These are phyloP conservation scores for Brassica carinata DNA, from an alignment of 345 rosid genomes.

Conservation along the genomic window DNA sequence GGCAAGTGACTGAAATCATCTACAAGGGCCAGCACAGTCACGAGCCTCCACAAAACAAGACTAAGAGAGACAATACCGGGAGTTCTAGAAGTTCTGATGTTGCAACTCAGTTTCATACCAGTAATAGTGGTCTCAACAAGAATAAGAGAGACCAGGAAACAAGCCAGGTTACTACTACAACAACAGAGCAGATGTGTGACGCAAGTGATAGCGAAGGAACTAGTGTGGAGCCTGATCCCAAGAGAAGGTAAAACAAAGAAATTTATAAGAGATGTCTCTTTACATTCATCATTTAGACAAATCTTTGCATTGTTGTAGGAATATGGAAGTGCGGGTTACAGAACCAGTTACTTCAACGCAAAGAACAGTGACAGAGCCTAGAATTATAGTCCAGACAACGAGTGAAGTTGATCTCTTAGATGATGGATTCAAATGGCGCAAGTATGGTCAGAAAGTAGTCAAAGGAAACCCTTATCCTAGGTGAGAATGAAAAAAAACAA, in stretches of 20 bases:
- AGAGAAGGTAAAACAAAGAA: slow-evolving; percentile 58
- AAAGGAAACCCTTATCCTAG: slow-evolving; percentile 93
- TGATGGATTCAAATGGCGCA: slow-evolving; percentile 92
- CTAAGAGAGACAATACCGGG: slow-evolving; percentile 60
- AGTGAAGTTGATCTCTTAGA: slow-evolving; percentile 96
- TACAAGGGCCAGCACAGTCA: slow-evolving; percentile 89
- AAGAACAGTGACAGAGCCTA: slow-evolving; percentile 71
- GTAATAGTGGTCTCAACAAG: slow-evolving; percentile 22
- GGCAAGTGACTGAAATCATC: slow-evolving; percentile 80
- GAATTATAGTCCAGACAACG: slow-evolving; percentile 84
- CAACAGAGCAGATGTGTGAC: slow-evolving; percentile 51
- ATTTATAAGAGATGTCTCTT: neutral
- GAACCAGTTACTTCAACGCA: slow-evolving; percentile 60
- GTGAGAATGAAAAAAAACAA: slow-evolving; percentile 33
- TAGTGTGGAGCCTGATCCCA: slow-evolving; percentile 57
- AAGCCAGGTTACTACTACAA: slow-evolving; percentile 48
- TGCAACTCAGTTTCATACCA: slow-evolving; percentile 20
- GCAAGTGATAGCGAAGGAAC: slow-evolving; percentile 70
- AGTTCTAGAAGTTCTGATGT: slow-evolving; percentile 23
- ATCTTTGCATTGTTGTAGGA: slow-evolving; percentile 48
- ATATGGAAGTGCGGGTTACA: slow-evolving; percentile 46
- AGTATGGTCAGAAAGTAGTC: slow-evolving; percentile 94
- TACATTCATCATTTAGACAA: neutral
- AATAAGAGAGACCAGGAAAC: slow-evolving; percentile 60
- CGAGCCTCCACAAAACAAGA: slow-evolving; percentile 56